These are phyloP conservation scores for Penicillium arizonense DNA, from an alignment of 495 filamentous ascomycete genomes.

Conservation along the genomic window DNA sequence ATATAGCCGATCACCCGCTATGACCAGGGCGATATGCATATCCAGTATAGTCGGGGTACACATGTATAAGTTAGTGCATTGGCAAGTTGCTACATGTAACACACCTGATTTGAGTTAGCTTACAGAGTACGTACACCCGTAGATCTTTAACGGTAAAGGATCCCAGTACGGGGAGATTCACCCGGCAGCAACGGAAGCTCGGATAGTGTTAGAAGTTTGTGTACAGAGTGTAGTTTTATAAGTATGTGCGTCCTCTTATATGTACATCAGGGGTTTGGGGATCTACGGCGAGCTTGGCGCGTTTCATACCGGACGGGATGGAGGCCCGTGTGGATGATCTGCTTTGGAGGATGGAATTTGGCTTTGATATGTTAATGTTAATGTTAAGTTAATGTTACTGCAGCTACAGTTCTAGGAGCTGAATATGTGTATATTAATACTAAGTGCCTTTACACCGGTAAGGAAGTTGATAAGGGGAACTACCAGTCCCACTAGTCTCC, in stretches of 20 bases:
- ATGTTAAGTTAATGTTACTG: not conserved
- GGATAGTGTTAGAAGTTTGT: not conserved
- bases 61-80: no score
- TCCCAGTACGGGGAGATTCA: no score
- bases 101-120: no score
- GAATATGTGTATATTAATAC: no score
- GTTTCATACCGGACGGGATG: constrained; percentile 25
- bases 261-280: constrained; percentile 10
- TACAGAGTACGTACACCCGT: no score
- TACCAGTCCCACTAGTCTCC: not conserved
- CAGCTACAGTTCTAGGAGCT: no score
- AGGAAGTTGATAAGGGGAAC: not conserved
- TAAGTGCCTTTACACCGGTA: no score
- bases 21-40: not conserved
- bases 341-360: not conserved
- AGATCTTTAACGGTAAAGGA: no score
- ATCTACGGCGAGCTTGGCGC: constrained; percentile 24
- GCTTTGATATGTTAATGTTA: not conserved
- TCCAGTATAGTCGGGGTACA: not conserved
- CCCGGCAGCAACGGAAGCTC: no score
- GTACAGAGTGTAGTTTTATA: constrained; percentile 6
- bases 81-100: no score
- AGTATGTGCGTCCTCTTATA: constrained; percentile 1
- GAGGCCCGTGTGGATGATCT: constrained; percentile 23
- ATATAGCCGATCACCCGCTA: no score